These are phyloP conservation scores for Flaveria sonorensis DNA, from an alignment of 129 eudicot genomes.

Conservation along the genomic window DNA sequence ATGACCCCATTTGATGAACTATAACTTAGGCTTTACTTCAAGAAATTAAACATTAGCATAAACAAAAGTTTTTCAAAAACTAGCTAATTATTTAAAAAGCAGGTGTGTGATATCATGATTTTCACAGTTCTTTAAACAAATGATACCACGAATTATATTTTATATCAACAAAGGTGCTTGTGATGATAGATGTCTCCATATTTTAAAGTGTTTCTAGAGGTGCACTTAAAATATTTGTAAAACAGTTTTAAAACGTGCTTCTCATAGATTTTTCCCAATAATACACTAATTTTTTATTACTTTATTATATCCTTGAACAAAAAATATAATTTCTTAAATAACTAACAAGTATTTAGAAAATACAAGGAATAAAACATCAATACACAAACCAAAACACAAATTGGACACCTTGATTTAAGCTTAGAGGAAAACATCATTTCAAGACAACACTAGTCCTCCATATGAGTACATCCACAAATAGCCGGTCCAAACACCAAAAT, in stretches of 20 bases:
- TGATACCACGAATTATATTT: constrained; percentile 9
- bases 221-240: constrained; percentile 16
- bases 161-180: constrained; percentile 20
- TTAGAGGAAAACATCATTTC: too few species aligned
- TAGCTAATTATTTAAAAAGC: constrained; percentile 15
- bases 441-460: too few species aligned
- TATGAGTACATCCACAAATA: too few species aligned
- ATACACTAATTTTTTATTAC: neutral
- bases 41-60: constrained; percentile 3
- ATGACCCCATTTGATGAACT: neutral
- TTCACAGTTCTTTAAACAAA: constrained; percentile 2
- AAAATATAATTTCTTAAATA: neutral
- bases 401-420: too few species aligned
- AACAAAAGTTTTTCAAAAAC: neutral
- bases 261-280: constrained; percentile 9
- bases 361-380: neutral
- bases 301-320: neutral
- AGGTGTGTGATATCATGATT: constrained; percentile 13
- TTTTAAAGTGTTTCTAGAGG: constrained; percentile 19
- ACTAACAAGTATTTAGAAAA: neutral
- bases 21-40: constrained; percentile 12
- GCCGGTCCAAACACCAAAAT: too few species aligned
- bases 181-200: constrained; percentile 22
- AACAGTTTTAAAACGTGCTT: constrained; percentile 34
- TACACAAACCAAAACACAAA: neutral